Conservation (phyloP, 192 early-diverging fungal species). For the Thamnidium elegans region DNA sequence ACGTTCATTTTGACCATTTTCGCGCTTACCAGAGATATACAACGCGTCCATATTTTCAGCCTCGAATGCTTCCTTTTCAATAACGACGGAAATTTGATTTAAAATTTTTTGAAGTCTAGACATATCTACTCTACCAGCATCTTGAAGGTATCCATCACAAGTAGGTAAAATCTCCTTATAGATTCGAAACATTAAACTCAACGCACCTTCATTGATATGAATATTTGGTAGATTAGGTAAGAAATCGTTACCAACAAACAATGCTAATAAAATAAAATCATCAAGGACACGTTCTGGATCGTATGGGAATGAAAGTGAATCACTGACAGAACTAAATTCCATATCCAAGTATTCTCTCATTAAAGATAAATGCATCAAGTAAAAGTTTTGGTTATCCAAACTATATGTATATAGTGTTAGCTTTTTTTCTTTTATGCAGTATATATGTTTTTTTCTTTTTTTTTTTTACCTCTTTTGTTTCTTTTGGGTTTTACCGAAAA, state of each 20-base stretch:
- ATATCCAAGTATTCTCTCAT: conserved; percentile 91
- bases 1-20: conserved; percentile 30
- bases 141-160: conserved; percentile 87
- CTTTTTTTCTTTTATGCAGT: conserved; percentile 2
- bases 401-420: conserved; percentile 12
- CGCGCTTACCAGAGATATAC: conserved; percentile 49
- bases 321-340: conserved; percentile 69
- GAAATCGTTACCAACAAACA: conserved; percentile 99
- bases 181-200: conserved; percentile 64
- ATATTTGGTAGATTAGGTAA: conserved; percentile 91
- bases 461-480: conserved; percentile 57
- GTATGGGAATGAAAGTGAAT: conserved; percentile 59
- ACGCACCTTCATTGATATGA: conserved; percentile 90
- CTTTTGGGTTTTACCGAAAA: conserved; percentile 56
- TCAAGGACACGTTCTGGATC: conserved; percentile 93
- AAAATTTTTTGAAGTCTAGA: conserved; percentile 61
- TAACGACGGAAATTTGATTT: conserved; percentile 50
- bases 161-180: conserved; percentile 63
- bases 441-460: conserved; percentile 32
- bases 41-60: conserved; percentile 43
- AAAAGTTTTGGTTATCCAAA: conserved; percentile 58
- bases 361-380: conserved; percentile 80
- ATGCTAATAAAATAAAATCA: conserved; percentile 90
- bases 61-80: conserved; percentile 51
- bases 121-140: conserved; percentile 69